Evolutionary conservation across 1,284 basidiomycete species (phyloP), one percentile per base, ranked within the genome.

Genomic region (Tylopilus sp.): DNA sequence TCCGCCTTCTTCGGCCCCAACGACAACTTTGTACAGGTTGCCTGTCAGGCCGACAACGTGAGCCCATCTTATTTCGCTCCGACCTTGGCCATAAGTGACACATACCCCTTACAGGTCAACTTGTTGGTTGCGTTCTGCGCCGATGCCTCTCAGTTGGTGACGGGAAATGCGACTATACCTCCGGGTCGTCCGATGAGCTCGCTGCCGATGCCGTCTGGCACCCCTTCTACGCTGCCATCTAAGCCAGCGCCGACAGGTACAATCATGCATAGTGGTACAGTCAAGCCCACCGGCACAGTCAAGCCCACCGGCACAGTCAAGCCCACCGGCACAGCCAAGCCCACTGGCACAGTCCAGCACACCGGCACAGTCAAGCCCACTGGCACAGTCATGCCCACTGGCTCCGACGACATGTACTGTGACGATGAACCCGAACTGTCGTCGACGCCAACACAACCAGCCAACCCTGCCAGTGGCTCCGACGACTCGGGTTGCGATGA

Each of bases 21-120:
- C 46, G 75, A 77, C 54, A 71, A 65, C 48, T 54, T 61, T 33
- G 75, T 71, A 21, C 76, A 77, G 54, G 69, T 69, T 12, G 63
- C 58, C 21, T 77, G 70, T 40, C 46, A 67, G 48, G 9, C 10
- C 1, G 5, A 57, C 34, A n/a, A 72, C 39, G 69, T 67, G 6
- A 20, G 21, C 17, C 26, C 28, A 14, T 31, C 6, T 26, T 26
- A 26, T 26, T 26, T 26, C 26, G 26, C 26, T 26, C 7, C 26
- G 6, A 26, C 6, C 26, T 24, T 15, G 8, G 10, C 26, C 20
- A 10, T 15, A 20, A 1, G 6, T 34, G 15, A 50, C 21, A 7
- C 31, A n/a, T 10, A 3, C 2, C 9, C 7, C 20, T 11, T 4
- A 6, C 26, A 65, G 66, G 65, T 59, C 33, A 33, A 67, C 38